A percentile compares a stretch with the other conserved stretches of the same genome.
These are phyloP conservation scores for Obba rivulosa DNA, from an alignment of 768 basidiomycete genomes.

Conservation along the genomic window DNA sequence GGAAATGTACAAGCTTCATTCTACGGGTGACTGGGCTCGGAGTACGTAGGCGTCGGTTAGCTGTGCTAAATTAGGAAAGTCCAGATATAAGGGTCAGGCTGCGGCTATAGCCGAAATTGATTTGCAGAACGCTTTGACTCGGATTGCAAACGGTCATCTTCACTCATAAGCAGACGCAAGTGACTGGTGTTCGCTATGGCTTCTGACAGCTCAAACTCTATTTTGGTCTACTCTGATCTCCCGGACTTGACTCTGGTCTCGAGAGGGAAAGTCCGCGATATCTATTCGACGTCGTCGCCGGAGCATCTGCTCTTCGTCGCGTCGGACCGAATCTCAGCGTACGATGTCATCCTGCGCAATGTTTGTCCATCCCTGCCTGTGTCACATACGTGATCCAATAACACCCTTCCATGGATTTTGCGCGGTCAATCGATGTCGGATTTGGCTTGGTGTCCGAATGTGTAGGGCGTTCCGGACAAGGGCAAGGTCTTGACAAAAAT, in stretches of 20 bases:
- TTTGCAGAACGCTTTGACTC: no score
- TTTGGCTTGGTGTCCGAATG: background rate
- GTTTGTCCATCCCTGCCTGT: slow-evolving; percentile 42
- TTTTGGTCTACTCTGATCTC: slow-evolving; percentile 52
- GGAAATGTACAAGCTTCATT: no score
- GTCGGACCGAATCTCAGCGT: slow-evolving; percentile 93
- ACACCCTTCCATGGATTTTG: background rate
- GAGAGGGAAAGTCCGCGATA: slow-evolving; percentile 93
- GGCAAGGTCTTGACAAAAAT: slow-evolving; percentile 85
- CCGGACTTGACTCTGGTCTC: slow-evolving; percentile 67
- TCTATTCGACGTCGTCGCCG: slow-evolving; percentile 72
- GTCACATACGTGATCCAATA: background rate
- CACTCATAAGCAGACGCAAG: no score
- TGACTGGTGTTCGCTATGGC: no score
- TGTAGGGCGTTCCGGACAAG: slow-evolving; percentile 90
- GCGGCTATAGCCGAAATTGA: no score
- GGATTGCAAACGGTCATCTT: no score
- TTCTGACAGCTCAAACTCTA: slow-evolving; percentile 5
- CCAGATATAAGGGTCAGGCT: no score
- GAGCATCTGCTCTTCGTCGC: slow-evolving; percentile 87
- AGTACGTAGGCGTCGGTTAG: no score
- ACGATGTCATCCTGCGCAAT: slow-evolving; percentile 91
- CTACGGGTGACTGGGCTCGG: no score
- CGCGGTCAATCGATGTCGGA: background rate
- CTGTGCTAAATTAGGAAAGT: no score